Conservation (phyloP, 768 basidiomycete species). For the Phanerochaete carnosa region DNA sequence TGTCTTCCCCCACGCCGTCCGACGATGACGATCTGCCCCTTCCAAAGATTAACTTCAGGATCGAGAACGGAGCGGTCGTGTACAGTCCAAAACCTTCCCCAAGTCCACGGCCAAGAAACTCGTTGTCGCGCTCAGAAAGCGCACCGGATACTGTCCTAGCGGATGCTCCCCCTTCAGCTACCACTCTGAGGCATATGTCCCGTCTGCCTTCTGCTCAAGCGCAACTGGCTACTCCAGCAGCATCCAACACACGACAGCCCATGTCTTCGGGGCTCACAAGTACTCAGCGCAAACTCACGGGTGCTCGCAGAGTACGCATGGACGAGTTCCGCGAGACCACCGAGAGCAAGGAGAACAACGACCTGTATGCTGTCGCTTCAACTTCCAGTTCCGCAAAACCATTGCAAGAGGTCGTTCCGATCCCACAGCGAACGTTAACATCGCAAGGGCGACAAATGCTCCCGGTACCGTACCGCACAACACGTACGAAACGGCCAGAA, state of each 20-base stretch:
- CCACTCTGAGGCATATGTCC: conserved; percentile 52
- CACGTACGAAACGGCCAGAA: conserved; percentile 8
- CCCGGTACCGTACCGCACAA: conserved; percentile 4
- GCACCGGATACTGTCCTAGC: conserved; percentile 42
- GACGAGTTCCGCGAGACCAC: conserved; percentile 24
- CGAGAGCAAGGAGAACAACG: conserved; percentile 37
- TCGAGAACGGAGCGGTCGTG: not conserved
- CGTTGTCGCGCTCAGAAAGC: conserved; percentile 68
- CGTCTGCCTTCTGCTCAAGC: conserved; percentile 63
- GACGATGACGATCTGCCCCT: conserved; percentile 26
- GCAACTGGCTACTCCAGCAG: conserved; percentile 24
- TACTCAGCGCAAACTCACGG: conserved; percentile 18
- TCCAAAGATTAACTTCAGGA: conserved; percentile 9
- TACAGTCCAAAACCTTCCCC: conserved; percentile 21
- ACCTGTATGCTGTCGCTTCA: not conserved
- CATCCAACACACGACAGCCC: conserved; percentile 15
- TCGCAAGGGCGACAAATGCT: conserved; percentile 11
- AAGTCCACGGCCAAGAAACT: conserved; percentile 35
- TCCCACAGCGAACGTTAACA: conserved; percentile 9
- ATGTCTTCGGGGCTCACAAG: conserved; percentile 12
- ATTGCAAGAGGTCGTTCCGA: conserved; percentile 19
- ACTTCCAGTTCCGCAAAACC: conserved; percentile 19
- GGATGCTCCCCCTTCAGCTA: conserved; percentile 27
- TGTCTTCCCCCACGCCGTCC: conserved; percentile 29
- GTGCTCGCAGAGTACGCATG: conserved; percentile 22